These are phyloP conservation scores for Monilinia fructicola DNA, from an alignment of 2,329 filamentous ascomycete species.

Conservation along the genomic window DNA sequence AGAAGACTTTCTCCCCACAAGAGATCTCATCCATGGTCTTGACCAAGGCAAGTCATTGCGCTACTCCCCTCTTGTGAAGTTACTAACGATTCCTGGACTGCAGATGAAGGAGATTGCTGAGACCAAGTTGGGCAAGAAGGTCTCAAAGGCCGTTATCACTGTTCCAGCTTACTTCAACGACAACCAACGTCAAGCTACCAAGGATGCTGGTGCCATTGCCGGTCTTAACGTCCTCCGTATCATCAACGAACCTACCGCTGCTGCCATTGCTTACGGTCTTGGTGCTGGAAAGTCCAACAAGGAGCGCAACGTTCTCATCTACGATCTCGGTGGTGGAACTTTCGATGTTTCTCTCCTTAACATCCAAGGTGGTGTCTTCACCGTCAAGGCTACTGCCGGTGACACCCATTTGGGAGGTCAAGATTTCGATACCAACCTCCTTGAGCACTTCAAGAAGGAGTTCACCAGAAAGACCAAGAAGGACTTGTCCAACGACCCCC, in stretches of 20 bases:
- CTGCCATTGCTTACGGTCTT: conserved; percentile 97
- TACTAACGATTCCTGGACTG: conserved; percentile 26
- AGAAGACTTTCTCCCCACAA: conserved; percentile 94
- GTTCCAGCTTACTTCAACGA: conserved; percentile 99
- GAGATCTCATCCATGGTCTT: conserved; percentile 99
- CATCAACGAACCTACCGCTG: conserved; percentile 99
- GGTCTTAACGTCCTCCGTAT: conserved; percentile 99
- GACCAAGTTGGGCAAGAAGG: conserved; percentile 97
- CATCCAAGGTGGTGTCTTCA: conserved; percentile 99
- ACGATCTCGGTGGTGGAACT: conserved; percentile 99
- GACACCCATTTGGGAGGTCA: conserved; percentile 95
- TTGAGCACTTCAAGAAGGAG: conserved; percentile 96
- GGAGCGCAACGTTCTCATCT: conserved; percentile 99
- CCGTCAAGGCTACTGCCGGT: conserved; percentile 96
- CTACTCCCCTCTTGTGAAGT: not conserved
- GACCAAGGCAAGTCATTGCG: conserved; percentile 69
- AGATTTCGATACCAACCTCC: conserved; percentile 93
- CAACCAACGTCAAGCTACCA: conserved; percentile 99
- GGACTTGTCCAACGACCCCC: conserved; percentile 77
- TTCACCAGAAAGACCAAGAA: conserved; percentile 81
- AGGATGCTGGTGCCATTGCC: conserved; percentile 96
- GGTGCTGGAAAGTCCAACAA: conserved; percentile 92
- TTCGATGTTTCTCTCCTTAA: conserved; percentile 99
- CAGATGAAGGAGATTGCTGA: conserved; percentile 99
- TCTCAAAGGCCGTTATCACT: conserved; percentile 98